Percentiles rank a stretch among this genome's conserved stretches.
phyloP scores from a whole-genome alignment of 108 stramenopile genomes.

The Cyclotella sp. region DNA sequence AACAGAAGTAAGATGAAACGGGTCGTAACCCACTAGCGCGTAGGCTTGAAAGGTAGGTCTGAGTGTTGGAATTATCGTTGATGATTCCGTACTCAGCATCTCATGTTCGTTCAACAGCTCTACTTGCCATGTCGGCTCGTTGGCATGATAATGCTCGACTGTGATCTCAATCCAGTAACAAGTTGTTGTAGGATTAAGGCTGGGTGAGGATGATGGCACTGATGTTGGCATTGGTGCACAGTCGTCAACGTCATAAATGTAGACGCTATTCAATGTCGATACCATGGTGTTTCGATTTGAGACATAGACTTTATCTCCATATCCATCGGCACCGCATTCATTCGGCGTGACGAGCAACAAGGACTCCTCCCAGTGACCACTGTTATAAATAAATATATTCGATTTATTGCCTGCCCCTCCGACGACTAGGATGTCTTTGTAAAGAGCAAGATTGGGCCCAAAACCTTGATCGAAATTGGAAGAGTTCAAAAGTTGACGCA shows the following conservation, averaged over 20 bases:
- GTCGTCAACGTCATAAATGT: background rate
- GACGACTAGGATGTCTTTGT: background rate
- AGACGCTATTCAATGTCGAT: background rate
- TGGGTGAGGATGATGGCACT: constrained; percentile 6
- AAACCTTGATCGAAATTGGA: constrained; percentile 3
- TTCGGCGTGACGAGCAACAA: background rate
- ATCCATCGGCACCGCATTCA: background rate
- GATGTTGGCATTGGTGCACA: constrained; percentile 6
- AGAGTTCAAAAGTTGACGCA: constrained; percentile 3
- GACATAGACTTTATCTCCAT: background rate
- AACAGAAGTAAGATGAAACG: background rate
- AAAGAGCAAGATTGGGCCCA: constrained; percentile 1
- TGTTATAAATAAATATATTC: background rate
- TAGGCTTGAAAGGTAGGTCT: background rate
- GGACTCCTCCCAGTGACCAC: background rate
- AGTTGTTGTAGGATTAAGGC: background rate
- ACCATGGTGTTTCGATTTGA: constrained; percentile 13
- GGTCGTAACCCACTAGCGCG: constrained; percentile 1
- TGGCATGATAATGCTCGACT: constrained; percentile 5
- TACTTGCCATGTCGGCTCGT: background rate
- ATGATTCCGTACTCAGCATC: background rate
- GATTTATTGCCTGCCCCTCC: constrained; percentile 3
- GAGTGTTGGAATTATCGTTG: background rate
- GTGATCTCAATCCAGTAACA: background rate
- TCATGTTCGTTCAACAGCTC: constrained; percentile 3